Percentiles rank a stretch among this genome's conserved stretches.
Conservation (phyloP, 176 grass and related monocot genomes). For the sorghum (Sorghum bicolor) region Sorghum_bicolor_NCBIv3 NC_012878.2:57285001-57285500, state of each 20-base stretch:
- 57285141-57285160: conserved; percentile 21
- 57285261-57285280: background rate
- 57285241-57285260: background rate
- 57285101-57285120: conserved; percentile 19
- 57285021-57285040: conserved; percentile 83
- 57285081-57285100: conserved; percentile 32
- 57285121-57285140: conserved; percentile 5
- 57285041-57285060: conserved; percentile 83
- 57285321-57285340: background rate
- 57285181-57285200: conserved; percentile 99
- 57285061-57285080: conserved; percentile 90
- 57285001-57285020: conserved; percentile 40
- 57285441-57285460: too few species aligned
- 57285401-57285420: background rate
- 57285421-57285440: conserved; percentile 5
- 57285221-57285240: conserved; percentile 87
- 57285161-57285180: conserved; percentile 54
- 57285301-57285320: background rate
- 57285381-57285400: conserved; percentile 5
- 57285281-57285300: background rate
- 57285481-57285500: too few species aligned
- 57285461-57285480: too few species aligned
- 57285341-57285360: background rate
- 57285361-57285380: background rate
- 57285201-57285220: conserved; percentile 96